Evolutionary conservation across 169 alveolate genomes (phyloP).

Genomic region (Perkinsus marinus): DNA sequence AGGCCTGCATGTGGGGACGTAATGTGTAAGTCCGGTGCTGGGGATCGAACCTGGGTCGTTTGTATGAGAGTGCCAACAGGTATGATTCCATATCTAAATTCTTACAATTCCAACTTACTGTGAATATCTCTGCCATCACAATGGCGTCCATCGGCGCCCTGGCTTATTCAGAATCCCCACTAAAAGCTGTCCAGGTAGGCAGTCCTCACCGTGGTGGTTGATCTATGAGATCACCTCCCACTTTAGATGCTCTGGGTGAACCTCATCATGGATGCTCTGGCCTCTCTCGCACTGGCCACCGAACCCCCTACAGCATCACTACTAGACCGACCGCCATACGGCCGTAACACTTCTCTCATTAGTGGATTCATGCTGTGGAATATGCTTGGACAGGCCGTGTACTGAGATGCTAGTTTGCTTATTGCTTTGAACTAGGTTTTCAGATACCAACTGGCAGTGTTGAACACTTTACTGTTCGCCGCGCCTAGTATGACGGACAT

Average conservation of each 20-base stretch:
- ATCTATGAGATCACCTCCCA: constrained; percentile 43
- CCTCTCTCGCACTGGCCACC: constrained; percentile 77
- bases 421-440: no score
- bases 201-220: constrained; percentile 40
- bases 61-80: constrained; percentile 13
- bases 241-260: constrained; percentile 58
- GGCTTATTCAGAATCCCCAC: constrained; percentile 25
- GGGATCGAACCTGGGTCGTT: neutral
- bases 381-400: neutral
- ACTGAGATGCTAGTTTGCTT: neutral
- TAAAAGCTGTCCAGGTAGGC: constrained; percentile 1
- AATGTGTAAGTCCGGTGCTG: neutral
- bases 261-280: constrained; percentile 75
- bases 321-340: constrained; percentile 65
- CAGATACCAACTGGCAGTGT: neutral
- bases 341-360: constrained; percentile 62
- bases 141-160: constrained; percentile 54
- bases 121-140: constrained; percentile 66
- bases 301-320: constrained; percentile 73
- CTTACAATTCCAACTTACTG: constrained; percentile 71
- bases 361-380: constrained; percentile 1
- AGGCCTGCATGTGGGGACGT: neutral
- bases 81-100: constrained; percentile 73
- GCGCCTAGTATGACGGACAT: neutral
- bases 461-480: neutral